Evolutionary conservation across 768 basidiomycete species (phyloP).

Genomic region (Tylopilus vinaceipallidus): DNA sequence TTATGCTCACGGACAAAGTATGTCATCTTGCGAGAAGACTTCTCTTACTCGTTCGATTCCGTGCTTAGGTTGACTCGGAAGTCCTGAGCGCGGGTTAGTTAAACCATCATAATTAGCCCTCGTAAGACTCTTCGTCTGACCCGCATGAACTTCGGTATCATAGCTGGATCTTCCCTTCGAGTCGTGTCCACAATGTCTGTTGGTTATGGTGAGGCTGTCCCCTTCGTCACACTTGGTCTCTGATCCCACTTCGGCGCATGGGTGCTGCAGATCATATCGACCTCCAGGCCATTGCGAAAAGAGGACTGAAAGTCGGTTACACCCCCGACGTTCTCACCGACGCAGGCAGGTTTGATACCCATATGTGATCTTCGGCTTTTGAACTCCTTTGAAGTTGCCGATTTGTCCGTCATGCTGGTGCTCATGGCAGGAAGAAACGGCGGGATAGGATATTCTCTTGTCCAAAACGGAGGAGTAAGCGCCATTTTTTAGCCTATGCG

Average conservation of each 20-base stretch:
- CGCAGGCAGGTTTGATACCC: constrained; percentile 53
- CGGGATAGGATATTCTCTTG: constrained; percentile 58
- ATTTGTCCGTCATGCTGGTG: constrained; percentile 84
- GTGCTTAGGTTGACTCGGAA: constrained; percentile 64
- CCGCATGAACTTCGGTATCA: not conserved
- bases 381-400: constrained; percentile 66
- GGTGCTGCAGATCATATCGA: constrained; percentile 75
- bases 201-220: constrained; percentile 61
- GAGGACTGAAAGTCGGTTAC: constrained; percentile 76
- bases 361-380: not conserved
- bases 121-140: not conserved
- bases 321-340: constrained; percentile 94
- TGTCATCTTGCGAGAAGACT: not conserved
- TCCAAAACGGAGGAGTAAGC: constrained; percentile 66
- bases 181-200: constrained; percentile 95
- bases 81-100: constrained; percentile 42
- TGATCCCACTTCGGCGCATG: not conserved
- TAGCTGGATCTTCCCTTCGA: constrained; percentile 71
- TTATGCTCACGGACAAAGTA: constrained; percentile 75
- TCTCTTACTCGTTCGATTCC: not conserved
- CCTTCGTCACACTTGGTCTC: not conserved
- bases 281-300: constrained; percentile 52
- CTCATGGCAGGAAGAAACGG: constrained; percentile 91
- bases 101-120: not conserved
- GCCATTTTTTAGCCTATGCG: too few relatives aligned